A percentile compares a stretch with the other conserved stretches of the same genome.
Evolutionary conservation across 2,329 filamentous ascomycete species (phyloP).

Genomic region (Aureobasidium zeae): DNA sequence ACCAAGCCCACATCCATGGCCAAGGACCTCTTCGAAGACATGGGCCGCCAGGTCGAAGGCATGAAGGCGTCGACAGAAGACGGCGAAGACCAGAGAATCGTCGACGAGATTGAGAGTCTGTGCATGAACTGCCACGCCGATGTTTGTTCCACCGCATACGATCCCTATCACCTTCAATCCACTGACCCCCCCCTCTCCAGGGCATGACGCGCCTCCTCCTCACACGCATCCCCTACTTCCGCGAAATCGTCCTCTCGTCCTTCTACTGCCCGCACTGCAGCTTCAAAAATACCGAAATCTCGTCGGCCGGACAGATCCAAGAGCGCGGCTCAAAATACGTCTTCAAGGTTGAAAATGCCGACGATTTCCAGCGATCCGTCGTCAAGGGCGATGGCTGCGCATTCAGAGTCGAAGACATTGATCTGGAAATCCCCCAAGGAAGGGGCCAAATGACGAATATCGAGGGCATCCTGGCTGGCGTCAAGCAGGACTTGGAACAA

Average conservation of each 20-base stretch:
- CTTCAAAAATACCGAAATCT: conserved; percentile 87
- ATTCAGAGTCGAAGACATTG: conserved; percentile 82
- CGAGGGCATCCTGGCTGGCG: conserved; percentile 71
- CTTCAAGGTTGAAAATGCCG: conserved; percentile 60
- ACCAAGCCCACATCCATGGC: conserved; percentile 26
- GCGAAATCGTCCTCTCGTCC: conserved; percentile 94
- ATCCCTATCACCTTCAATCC: not conserved
- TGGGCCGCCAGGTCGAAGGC: conserved; percentile 40
- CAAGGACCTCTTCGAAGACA: conserved; percentile 43
- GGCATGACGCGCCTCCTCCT: conserved; percentile 79
- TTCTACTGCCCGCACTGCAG: conserved; percentile 86
- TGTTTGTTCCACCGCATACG: conserved; percentile 23
- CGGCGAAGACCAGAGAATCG: conserved; percentile 38
- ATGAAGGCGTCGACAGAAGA: conserved; percentile 27
- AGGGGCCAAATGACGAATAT: conserved; percentile 89
- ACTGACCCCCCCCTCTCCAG: conserved; percentile 34
- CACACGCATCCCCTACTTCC: conserved; percentile 91
- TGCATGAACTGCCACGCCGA: conserved; percentile 48
- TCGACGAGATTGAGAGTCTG: conserved; percentile 45
- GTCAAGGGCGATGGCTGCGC: conserved; percentile 84
- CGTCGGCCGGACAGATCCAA: conserved; percentile 85
- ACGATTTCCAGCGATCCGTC: conserved; percentile 76
- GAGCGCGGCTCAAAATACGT: conserved; percentile 78
- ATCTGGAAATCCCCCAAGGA: conserved; percentile 85
- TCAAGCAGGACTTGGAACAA: conserved; percentile 70